Evolutionary conservation across 768 basidiomycete genomes (phyloP).

Genomic region (Tricholoma furcatifolium): DNA sequence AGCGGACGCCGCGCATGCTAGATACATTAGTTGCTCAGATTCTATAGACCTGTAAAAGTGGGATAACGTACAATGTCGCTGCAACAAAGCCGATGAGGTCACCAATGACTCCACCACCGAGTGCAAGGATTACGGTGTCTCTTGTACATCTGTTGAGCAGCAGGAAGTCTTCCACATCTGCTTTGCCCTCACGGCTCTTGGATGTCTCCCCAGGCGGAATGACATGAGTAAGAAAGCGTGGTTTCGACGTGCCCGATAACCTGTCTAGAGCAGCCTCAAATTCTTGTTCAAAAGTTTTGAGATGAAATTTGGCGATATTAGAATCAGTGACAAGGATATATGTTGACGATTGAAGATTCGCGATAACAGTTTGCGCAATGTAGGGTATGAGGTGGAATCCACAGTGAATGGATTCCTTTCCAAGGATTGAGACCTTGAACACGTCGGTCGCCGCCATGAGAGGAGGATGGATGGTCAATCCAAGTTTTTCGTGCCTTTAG

Average conservation of each 20-base stretch:
- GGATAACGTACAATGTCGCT: constrained; percentile 82
- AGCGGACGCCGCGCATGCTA: constrained; percentile 96
- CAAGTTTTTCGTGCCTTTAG: constrained; percentile 3
- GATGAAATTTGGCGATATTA: constrained; percentile 81
- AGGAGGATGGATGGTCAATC: background rate
- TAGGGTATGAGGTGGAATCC: constrained; percentile 92
- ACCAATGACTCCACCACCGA: constrained; percentile 97
- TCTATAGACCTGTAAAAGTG: constrained; percentile 1
- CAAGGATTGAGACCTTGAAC: constrained; percentile 79
- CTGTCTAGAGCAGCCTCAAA: constrained; percentile 49
- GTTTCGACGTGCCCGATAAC: constrained; percentile 26
- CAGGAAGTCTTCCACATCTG: constrained; percentile 90
- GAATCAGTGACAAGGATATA: constrained; percentile 95
- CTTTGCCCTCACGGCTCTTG: constrained; percentile 90
- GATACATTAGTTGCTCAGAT: constrained; percentile 6
- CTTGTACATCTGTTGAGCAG: constrained; percentile 86
- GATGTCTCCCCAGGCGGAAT: constrained; percentile 91
- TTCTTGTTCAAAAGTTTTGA: constrained; percentile 62
- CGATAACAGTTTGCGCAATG: constrained; percentile 73
- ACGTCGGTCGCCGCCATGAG: constrained; percentile 52
- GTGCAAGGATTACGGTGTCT: constrained; percentile 88
- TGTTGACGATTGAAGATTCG: constrained; percentile 71
- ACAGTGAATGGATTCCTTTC: constrained; percentile 85
- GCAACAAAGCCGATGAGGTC: constrained; percentile 97
- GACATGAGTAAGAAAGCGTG: constrained; percentile 75